A percentile compares a stretch with the other conserved stretches of the same genome.
Evolutionary conservation across 176 grass and related monocot species (phyloP).

Genomic region (Oryza nivara): DNA sequence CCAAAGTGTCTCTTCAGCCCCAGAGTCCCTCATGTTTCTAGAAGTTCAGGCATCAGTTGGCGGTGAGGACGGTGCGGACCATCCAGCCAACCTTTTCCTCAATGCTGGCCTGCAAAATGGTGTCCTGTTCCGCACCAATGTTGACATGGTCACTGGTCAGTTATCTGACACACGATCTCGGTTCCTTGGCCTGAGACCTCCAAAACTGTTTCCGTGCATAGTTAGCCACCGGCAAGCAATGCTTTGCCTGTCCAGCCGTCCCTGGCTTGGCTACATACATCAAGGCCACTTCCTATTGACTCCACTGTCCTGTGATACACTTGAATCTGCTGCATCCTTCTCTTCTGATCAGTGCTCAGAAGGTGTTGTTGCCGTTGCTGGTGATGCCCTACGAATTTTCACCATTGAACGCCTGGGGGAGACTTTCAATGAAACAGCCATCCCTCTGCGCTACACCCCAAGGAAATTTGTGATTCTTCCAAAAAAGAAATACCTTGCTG

Average conservation of each 20-base stretch:
- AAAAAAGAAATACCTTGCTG: slow-evolving; percentile 80
- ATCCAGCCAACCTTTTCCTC: slow-evolving; percentile 92
- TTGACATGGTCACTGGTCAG: slow-evolving; percentile 98
- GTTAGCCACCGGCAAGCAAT: slow-evolving; percentile 90
- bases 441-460: slow-evolving; percentile 88
- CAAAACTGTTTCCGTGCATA: slow-evolving; percentile 83
- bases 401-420: slow-evolving; percentile 88
- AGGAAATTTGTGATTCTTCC: slow-evolving; percentile 94
- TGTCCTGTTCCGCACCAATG: slow-evolving; percentile 94
- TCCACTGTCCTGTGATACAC: slow-evolving; percentile 88
- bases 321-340: slow-evolving; percentile 94
- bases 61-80: slow-evolving; percentile 91
- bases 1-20: slow-evolving; percentile 88
- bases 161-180: slow-evolving; percentile 86
- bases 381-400: slow-evolving; percentile 90
- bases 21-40: slow-evolving; percentile 87
- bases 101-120: slow-evolving; percentile 99
- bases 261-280: slow-evolving; percentile 97
- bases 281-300: slow-evolving; percentile 96
- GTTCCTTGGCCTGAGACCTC: slow-evolving; percentile 90
- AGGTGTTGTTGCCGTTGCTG: slow-evolving; percentile 96
- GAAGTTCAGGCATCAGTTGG: slow-evolving; percentile 90
- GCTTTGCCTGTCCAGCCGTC: slow-evolving; percentile 95
- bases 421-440: slow-evolving; percentile 95
- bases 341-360: slow-evolving; percentile 97